Base-by-base conservation (phyloP, 768 basidiomycete species). In the Podaxis sp. region DNA sequence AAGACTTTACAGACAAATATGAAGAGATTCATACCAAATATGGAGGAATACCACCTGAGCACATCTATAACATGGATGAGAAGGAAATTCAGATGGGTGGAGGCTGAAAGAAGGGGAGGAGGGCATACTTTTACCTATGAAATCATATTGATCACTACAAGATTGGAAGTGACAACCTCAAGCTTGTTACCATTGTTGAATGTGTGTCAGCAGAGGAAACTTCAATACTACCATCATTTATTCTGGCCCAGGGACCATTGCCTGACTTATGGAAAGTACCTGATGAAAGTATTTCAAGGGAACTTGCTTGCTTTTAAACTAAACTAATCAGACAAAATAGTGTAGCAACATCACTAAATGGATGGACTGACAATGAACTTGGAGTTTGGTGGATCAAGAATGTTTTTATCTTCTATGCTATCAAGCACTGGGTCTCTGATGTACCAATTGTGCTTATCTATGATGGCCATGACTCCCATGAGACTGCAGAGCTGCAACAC, bases 101-200 rank as follows among this genome's bases (percentile, higher is more conserved):
- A 16, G 72, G 74, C 0, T 21, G 61, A 6, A 73, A 72, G 52
- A 59, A 38, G 1, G 50, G 62, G 9, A 51, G 53, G 2, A 50
- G 5, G 2, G 2, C 5, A 44, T 16, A 44, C 14, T 44, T 44
- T 14, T 44, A 14, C 5, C 16, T 44, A 57, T 18, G 71, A 71
- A 61, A 70, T 65, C 56, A 62, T 1, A 59, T 54, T 1, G 32
- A 65, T 2, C 38, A 57, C 2, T 73, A 74, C 59, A 51, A 67
- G 6, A 59, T 68, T 2, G 37, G 60, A 7, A 73, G 70, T 60
- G 73, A 67, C n/a, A 74, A 77, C 40, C 69, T 77, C 0, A 71
- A 81, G 60, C 73, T 79, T 0, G 69, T 77, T 9, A 80, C 76
- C 0, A 64, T 81, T 23, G 68, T 81, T 52, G 76, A 79, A 57